Evolutionary conservation across 2,329 filamentous ascomycete genomes (phyloP).

Genomic region (Trematosphaeria pertusa): DNA sequence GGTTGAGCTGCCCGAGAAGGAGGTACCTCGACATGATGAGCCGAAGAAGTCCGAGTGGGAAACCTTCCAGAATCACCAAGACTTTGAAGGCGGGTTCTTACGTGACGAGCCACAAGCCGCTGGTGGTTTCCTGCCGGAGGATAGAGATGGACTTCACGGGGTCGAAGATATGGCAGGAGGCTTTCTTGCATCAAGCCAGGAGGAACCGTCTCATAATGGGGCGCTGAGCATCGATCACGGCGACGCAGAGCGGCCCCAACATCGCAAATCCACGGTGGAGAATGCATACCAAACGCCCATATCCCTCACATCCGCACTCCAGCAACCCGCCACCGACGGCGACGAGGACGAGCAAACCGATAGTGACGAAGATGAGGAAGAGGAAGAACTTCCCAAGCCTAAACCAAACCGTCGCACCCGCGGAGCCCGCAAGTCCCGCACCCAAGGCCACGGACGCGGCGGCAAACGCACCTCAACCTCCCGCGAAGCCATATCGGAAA

Average conservation of each 20-base stretch:
- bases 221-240: constrained; percentile 43
- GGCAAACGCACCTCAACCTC: constrained; percentile 15
- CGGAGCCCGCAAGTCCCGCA: constrained; percentile 9
- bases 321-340: constrained; percentile 18
- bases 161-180: constrained; percentile 42
- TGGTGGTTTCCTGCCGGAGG: constrained; percentile 20
- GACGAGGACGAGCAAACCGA: constrained; percentile 2
- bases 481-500: constrained; percentile 11
- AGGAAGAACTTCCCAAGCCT: constrained; percentile 9
- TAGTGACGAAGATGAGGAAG: constrained; percentile 47
- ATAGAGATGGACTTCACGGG: constrained; percentile 16
- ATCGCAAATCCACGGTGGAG: constrained; percentile 13
- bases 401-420: constrained; percentile 4
- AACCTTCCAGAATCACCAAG: constrained; percentile 34
- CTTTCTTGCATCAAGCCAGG: constrained; percentile 48
- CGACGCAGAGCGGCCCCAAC: constrained; percentile 21
- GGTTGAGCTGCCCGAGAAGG: constrained; percentile 70
- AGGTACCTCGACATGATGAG: constrained; percentile 55
- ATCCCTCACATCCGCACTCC: constrained; percentile 43
- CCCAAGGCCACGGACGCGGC: constrained; percentile 21
- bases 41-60: constrained; percentile 56
- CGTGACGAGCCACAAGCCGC: constrained; percentile 34
- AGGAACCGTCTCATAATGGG: constrained; percentile 29
- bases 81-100: constrained; percentile 53
- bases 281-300: constrained; percentile 38